A percentile compares a stretch with the other conserved stretches of the same genome.
phyloP scores from a whole-genome alignment of 306 rosid species.

The Sindora glabra region DNA sequence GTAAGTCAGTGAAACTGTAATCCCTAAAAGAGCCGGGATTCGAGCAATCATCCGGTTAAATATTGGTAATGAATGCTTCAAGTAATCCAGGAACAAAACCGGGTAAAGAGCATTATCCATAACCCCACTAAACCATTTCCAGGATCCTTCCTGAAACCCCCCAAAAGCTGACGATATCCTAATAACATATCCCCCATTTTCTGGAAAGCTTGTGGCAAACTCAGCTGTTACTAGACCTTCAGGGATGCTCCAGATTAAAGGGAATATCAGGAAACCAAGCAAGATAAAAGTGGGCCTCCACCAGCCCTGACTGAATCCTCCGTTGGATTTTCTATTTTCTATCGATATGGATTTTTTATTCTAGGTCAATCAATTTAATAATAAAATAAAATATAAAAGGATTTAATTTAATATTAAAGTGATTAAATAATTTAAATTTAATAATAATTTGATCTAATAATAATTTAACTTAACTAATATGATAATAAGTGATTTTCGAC shows the following conservation, averaged over 20 bases:
- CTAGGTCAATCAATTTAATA: no score
- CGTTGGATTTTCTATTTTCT: no score
- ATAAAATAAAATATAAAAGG: no score
- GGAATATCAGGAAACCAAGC: constrained; percentile 71
- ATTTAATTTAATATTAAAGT: no score
- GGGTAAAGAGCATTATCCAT: constrained; percentile 96
- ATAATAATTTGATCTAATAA: no score
- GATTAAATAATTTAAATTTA: no score
- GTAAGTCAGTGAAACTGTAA: constrained; percentile 61
- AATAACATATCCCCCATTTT: constrained; percentile 75
- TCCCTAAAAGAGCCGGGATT: constrained; percentile 59
- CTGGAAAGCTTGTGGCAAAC: constrained; percentile 82
- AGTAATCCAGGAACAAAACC: constrained; percentile 75
- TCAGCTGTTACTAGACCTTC: constrained; percentile 89
- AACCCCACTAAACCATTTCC: constrained; percentile 96
- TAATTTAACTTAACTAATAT: no score
- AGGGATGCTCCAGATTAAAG: constrained; percentile 77
- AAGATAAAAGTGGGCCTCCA: constrained; percentile 76
- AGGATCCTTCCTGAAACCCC: constrained; percentile 88
- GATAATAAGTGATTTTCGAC: no score
- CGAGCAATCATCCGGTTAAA: constrained; percentile 39
- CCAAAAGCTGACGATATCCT: constrained; percentile 84
- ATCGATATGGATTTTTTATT: no score
- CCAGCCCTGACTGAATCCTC: constrained; percentile 74
- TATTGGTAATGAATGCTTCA: constrained; percentile 66